Conservation (phyloP, 495 filamentous ascomycete species). For the Daldinia grandis region DNA sequence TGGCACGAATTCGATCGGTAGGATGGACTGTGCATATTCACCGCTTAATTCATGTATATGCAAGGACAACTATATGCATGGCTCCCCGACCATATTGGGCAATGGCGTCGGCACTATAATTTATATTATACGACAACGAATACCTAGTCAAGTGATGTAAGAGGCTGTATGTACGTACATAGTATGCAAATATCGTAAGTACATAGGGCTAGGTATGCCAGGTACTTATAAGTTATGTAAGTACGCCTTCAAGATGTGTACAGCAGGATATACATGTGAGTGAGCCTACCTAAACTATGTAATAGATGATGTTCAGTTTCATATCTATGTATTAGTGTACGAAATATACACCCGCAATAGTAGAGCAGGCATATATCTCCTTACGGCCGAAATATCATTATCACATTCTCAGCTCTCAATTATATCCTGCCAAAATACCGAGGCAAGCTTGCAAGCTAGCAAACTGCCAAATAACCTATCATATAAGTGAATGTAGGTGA, state of each 20-base stretch:
- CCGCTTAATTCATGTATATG: slow-evolving; percentile 33
- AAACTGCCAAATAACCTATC: neutral
- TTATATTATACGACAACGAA: neutral
- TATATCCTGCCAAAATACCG: neutral
- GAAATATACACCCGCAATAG: too few species aligned
- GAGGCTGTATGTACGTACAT: neutral
- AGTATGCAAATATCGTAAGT: too few species aligned
- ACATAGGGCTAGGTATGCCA: too few species aligned
- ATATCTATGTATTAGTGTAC: too few species aligned
- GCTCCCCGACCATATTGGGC: slow-evolving; percentile 16
- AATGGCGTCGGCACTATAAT: slow-evolving; percentile 12
- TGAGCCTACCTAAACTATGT: too few species aligned
- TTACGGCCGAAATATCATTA: neutral
- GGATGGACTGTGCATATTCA: slow-evolving; percentile 26
- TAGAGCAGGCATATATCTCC: neutral
- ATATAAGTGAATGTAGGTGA: neutral
- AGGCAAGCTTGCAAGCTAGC: neutral
- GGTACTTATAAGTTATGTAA: neutral
- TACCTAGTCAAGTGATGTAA: neutral
- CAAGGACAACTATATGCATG: slow-evolving; percentile 10
- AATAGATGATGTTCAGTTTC: too few species aligned
- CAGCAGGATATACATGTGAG: too few species aligned
- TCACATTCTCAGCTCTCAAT: neutral
- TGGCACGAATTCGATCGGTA: slow-evolving; percentile 15
- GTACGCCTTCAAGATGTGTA: too few species aligned